Conservation (phyloP, 441 rosid species). For the Manihot esculenta region DNA sequence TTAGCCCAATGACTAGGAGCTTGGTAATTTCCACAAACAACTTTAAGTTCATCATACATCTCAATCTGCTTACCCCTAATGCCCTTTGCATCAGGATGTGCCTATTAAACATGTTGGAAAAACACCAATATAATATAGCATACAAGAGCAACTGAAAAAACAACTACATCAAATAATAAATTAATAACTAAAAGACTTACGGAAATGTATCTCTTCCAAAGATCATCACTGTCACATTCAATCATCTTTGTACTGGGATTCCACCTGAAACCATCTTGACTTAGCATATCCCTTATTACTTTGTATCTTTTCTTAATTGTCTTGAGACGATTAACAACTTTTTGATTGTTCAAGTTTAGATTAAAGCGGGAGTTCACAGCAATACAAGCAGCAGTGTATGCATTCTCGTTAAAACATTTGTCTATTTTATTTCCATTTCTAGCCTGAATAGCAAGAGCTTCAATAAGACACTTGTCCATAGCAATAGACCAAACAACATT, state of each 20-base stretch:
- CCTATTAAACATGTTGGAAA: conserved; percentile 41
- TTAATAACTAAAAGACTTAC: conserved; percentile 38
- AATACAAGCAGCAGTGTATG: conserved; percentile 73
- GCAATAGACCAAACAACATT: conserved; percentile 91
- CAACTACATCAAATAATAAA: neutral
- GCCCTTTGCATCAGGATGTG: conserved; percentile 72
- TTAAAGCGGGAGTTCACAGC: conserved; percentile 72
- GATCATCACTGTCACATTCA: conserved; percentile 66
- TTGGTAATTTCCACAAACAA: conserved; percentile 82
- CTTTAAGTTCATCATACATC: conserved; percentile 80
- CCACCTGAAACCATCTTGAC: conserved; percentile 78
- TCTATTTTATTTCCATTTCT: conserved; percentile 81
- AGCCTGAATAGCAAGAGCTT: conserved; percentile 77
- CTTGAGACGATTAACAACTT: conserved; percentile 78
- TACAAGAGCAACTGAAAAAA: neutral
- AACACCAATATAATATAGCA: conserved; percentile 3
- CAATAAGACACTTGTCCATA: conserved; percentile 89
- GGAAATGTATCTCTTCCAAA: conserved; percentile 77
- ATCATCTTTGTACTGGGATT: conserved; percentile 66
- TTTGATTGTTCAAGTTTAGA: conserved; percentile 74
- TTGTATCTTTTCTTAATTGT: conserved; percentile 85
- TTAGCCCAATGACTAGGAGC: conserved; percentile 66
- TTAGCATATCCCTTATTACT: conserved; percentile 76
- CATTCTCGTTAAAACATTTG: conserved; percentile 79
- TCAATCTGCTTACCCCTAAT: conserved; percentile 79